Evolutionary conservation across 169 alveolate species (phyloP).

Genomic region (Eimeria acervulina): DNA sequence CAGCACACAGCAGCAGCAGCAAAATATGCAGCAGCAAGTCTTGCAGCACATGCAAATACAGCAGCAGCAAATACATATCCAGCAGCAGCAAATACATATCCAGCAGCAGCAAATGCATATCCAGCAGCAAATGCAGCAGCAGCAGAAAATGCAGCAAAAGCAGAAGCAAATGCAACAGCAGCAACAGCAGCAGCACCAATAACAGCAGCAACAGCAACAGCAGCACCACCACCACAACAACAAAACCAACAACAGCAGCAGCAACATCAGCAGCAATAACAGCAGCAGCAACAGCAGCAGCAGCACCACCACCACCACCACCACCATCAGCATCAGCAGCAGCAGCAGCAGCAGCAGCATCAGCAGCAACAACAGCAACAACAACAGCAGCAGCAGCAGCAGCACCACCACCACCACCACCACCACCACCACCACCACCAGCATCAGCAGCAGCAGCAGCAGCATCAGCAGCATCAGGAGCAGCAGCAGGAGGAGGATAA

Average conservation of each 20-base stretch:
- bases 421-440: neutral
- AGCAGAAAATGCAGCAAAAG: neutral
- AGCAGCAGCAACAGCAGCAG: slow-evolving; percentile 4
- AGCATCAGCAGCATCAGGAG: too few relatives aligned
- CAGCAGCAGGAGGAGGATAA: too few relatives aligned
- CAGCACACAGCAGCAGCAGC: slow-evolving; percentile 1
- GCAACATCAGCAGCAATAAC: neutral
- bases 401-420: too few relatives aligned
- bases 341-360: neutral
- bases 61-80: neutral
- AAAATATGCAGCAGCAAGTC: too few relatives aligned
- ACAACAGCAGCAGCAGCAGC: slow-evolving; percentile 8
- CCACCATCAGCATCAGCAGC: neutral
- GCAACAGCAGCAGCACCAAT: neutral
- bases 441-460: too few relatives aligned
- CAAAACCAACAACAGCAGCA: neutral
- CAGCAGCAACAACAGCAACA: slow-evolving; percentile 9
- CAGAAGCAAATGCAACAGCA: neutral
- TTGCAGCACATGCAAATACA: neutral
- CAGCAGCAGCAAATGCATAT: neutral
- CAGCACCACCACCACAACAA: neutral
- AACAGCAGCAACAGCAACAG: neutral
- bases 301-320: neutral
- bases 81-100: neutral
- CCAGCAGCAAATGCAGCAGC: neutral